Conservation (phyloP, 768 basidiomycete genomes). For the Collybia sordida region DNA sequence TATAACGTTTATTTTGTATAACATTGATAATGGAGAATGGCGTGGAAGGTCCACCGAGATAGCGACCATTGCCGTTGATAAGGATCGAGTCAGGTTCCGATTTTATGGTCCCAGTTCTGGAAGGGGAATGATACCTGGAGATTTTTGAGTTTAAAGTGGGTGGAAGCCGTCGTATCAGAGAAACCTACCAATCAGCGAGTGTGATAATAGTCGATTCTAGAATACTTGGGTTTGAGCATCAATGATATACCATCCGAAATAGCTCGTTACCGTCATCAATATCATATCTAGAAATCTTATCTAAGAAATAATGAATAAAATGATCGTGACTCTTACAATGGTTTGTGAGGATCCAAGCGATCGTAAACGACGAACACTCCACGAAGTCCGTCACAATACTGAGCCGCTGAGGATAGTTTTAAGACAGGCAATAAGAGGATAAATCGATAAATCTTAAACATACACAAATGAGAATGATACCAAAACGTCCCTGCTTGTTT, state of each 20-base stretch:
- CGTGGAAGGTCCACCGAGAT: slow-evolving; percentile 29
- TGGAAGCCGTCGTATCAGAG: background rate
- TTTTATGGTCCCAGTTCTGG: background rate
- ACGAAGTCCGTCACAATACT: slow-evolving; percentile 58
- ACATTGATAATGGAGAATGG: slow-evolving; percentile 40
- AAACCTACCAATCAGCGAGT: slow-evolving; percentile 34
- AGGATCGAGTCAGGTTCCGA: slow-evolving; percentile 31
- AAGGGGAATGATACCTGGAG: slow-evolving; percentile 15
- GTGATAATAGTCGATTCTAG: slow-evolving; percentile 42
- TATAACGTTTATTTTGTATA: slow-evolving; percentile 35
- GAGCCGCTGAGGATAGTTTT: slow-evolving; percentile 30
- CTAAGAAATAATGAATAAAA: background rate
- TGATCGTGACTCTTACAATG: slow-evolving; percentile 11
- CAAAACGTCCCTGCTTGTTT: slow-evolving; percentile 6
- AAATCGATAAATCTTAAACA: background rate
- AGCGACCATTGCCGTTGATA: slow-evolving; percentile 51
- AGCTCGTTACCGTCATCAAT: slow-evolving; percentile 10
- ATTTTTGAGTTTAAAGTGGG: background rate
- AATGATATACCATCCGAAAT: background rate
- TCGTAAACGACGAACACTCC: slow-evolving; percentile 50
- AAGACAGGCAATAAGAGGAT: slow-evolving; percentile 17
- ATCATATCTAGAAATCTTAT: slow-evolving; percentile 19
- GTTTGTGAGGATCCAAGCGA: slow-evolving; percentile 29
- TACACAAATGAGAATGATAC: slow-evolving; percentile 7
- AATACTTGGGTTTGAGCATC: background rate